phyloP scores from a whole-genome alignment of 192 early-diverging fungal species.

The Umbelopsis sp. region DNA sequence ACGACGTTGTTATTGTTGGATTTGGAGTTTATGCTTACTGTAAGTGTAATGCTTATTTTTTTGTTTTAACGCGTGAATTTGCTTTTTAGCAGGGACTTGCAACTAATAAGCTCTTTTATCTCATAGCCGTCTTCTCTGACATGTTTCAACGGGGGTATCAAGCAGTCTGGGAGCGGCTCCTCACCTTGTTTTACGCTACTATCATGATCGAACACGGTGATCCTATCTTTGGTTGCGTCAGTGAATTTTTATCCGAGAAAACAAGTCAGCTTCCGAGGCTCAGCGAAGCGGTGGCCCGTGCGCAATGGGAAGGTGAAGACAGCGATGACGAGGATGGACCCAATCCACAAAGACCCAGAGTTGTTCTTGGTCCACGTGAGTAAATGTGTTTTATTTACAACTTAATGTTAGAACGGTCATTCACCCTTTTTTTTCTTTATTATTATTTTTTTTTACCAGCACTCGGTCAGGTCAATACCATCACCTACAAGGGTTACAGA shows the following conservation, averaged over 20 bases:
- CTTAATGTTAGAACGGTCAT: no score
- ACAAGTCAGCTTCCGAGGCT: not conserved
- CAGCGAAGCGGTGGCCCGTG: constrained; percentile 2
- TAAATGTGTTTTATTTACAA: no score
- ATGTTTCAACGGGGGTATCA: not conserved
- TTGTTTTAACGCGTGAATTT: no score
- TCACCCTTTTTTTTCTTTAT: not conserved
- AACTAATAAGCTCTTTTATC: not conserved
- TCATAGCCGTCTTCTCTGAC: constrained; percentile 15
- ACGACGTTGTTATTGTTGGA: constrained; percentile 27
- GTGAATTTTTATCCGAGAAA: constrained; percentile 3
- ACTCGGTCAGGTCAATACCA: not conserved
- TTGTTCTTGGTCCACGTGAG: constrained; percentile 27
- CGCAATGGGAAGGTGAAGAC: not conserved
- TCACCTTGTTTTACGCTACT: constrained; percentile 19
- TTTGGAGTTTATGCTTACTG: constrained; percentile 23
- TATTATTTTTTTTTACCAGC: constrained; percentile 4
- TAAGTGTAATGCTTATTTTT: constrained; percentile 2
- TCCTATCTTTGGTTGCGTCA: not conserved
- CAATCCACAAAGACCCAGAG: constrained; percentile 1
- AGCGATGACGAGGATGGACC: not conserved
- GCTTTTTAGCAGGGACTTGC: no score
- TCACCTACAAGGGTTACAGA: constrained; percentile 22
- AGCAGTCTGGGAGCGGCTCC: not conserved
- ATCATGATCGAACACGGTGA: constrained; percentile 17